Conservation (phyloP, 129 eudicot species). For the Artemisia tridentata region DNA sequence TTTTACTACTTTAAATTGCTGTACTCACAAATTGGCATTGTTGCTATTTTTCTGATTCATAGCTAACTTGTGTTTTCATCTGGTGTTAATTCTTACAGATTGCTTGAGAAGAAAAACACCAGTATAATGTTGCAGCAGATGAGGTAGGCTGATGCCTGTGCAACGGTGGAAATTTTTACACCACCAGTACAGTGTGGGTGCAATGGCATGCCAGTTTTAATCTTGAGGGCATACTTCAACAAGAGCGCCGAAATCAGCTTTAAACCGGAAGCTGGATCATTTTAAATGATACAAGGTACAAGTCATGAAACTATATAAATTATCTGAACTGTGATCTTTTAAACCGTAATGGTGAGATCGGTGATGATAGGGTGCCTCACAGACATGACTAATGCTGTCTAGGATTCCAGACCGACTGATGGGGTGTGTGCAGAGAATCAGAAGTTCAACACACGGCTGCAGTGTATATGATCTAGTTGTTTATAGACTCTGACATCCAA, state of each 20-base stretch:
- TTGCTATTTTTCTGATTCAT: background rate
- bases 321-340: constrained; percentile 1
- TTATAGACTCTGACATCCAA: background rate
- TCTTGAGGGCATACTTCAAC: constrained; percentile 6
- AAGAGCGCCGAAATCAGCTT: constrained; percentile 6
- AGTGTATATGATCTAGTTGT: background rate
- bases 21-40: background rate
- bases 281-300: background rate
- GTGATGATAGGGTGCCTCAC: background rate
- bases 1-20: too few species aligned
- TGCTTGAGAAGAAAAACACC: constrained; percentile 47
- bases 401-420: background rate
- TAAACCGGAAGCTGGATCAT: constrained; percentile 11
- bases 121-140: constrained; percentile 22
- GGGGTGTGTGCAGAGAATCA: background rate
- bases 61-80: constrained; percentile 6
- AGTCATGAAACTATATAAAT: constrained; percentile 2
- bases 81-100: constrained; percentile 32
- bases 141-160: constrained; percentile 17
- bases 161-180: too few species aligned
- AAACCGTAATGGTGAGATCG: background rate
- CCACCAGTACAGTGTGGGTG: background rate
- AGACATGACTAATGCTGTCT: background rate
- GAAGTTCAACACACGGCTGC: background rate
- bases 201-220: background rate